A percentile compares a stretch with the other conserved stretches of the same genome.
Conservation (phyloP, 768 basidiomycete genomes). For the Piloderma croceum region DNA sequence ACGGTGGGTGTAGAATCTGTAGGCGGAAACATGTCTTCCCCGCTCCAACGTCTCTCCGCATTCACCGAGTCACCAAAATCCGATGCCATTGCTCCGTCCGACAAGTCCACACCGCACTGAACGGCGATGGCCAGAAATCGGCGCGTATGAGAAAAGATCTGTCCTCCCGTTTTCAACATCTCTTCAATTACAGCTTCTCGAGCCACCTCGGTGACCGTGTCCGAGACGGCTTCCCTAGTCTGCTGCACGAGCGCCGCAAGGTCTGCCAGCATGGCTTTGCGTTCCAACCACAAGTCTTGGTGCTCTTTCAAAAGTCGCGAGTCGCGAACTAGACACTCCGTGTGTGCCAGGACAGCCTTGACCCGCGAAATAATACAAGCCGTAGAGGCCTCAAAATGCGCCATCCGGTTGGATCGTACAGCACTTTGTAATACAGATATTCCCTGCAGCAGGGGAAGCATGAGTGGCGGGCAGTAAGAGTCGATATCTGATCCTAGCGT, state of each 20-base stretch:
- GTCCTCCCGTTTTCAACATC: slow-evolving; percentile 78
- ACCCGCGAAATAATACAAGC: slow-evolving; percentile 94
- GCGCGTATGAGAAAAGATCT: slow-evolving; percentile 76
- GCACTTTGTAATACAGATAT: slow-evolving; percentile 82
- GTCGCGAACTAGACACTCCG: slow-evolving; percentile 81
- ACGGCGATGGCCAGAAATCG: slow-evolving; percentile 73
- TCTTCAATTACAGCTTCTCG: slow-evolving; percentile 56
- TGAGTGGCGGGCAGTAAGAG: slow-evolving; percentile 69
- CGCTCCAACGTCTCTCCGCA: background rate
- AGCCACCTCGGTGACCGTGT: slow-evolving; percentile 40
- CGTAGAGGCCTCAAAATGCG: slow-evolving; percentile 90
- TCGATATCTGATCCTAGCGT: slow-evolving; percentile 46
- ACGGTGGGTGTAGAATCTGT: slow-evolving; percentile 15
- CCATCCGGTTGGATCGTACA: slow-evolving; percentile 65
- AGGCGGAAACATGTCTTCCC: slow-evolving; percentile 9
- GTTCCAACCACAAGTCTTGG: slow-evolving; percentile 64
- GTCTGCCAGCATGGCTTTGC: slow-evolving; percentile 75
- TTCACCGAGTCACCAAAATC: background rate
- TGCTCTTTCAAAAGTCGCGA: slow-evolving; percentile 64
- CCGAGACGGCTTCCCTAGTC: slow-evolving; percentile 62
- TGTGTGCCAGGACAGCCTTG: slow-evolving; percentile 75
- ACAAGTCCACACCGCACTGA: slow-evolving; percentile 69
- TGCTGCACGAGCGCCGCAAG: slow-evolving; percentile 81
- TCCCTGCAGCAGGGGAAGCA: slow-evolving; percentile 81
- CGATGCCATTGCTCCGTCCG: slow-evolving; percentile 38